Evolutionary conservation across 2,329 filamentous ascomycete species (phyloP).

Genomic region (Cryphonectria japonica): DNA sequence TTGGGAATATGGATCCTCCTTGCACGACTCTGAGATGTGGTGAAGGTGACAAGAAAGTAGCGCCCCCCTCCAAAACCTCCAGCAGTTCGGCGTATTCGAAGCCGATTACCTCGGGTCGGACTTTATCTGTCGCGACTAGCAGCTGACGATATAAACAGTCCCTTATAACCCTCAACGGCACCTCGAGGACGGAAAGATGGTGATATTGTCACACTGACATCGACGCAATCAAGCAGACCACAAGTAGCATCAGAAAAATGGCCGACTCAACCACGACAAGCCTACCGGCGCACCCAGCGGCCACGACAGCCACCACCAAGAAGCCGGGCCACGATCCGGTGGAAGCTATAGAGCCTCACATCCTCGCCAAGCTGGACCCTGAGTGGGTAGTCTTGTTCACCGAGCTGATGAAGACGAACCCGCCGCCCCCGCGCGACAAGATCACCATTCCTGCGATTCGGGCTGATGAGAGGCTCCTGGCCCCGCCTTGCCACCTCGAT

Average conservation of each 20-base stretch:
- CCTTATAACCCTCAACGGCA: neutral
- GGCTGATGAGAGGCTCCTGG: slow-evolving; percentile 36
- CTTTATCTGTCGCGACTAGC: neutral
- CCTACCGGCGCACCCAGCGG: slow-evolving; percentile 34
- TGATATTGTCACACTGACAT: neutral
- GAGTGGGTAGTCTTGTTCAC: slow-evolving; percentile 37
- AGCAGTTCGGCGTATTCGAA: neutral
- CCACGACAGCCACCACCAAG: slow-evolving; percentile 33
- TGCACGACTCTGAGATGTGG: neutral
- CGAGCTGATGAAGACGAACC: slow-evolving; percentile 32
- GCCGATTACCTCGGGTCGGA: slow-evolving; percentile 11
- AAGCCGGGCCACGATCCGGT: slow-evolving; percentile 20
- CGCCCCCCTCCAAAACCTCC: no score
- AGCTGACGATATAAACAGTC: neutral
- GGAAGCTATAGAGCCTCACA: slow-evolving; percentile 35
- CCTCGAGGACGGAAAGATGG: neutral
- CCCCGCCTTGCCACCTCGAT: slow-evolving; percentile 36
- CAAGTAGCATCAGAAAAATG: neutral
- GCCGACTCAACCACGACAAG: neutral
- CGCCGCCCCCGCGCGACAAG: slow-evolving; percentile 29
- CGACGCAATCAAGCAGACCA: neutral
- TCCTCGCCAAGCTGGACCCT: slow-evolving; percentile 38
- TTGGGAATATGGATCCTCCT: neutral
- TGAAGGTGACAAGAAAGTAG: neutral
- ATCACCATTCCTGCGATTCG: slow-evolving; percentile 39